phyloP scores from a whole-genome alignment of 495 filamentous ascomycete genomes.

The Penicillium lagena region DNA sequence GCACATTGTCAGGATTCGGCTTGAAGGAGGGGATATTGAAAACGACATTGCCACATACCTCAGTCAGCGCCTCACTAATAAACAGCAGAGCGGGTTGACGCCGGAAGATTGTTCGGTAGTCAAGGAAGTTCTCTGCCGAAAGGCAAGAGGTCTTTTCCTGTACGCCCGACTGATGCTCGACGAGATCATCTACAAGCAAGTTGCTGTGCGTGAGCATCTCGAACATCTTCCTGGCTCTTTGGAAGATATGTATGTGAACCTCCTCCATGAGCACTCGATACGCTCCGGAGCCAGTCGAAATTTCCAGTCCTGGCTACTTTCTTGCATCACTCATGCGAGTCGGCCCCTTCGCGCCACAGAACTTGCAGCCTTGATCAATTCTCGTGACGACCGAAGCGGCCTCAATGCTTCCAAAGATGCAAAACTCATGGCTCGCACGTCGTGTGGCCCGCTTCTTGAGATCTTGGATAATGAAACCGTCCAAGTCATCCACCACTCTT shows the following conservation, averaged over 20 bases:
- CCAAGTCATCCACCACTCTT: constrained; percentile 47
- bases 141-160: constrained; percentile 9
- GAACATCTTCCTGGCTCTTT: constrained; percentile 26
- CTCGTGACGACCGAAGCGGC: constrained; percentile 2
- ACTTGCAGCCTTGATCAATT: constrained; percentile 32
- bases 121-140: constrained; percentile 3
- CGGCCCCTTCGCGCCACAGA: constrained; percentile 47
- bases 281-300: constrained; percentile 26
- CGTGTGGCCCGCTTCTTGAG: constrained; percentile 46
- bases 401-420: constrained; percentile 12
- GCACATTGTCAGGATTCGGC: constrained; percentile 16
- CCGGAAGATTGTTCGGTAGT: not conserved
- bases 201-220: constrained; percentile 5
- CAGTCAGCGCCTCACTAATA: too few relatives aligned
- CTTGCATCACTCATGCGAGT: constrained; percentile 41
- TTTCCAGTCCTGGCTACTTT: constrained; percentile 38
- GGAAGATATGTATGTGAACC: constrained; percentile 38
- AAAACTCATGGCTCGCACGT: constrained; percentile 16
- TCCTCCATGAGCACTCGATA: constrained; percentile 34
- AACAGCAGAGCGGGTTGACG: too few relatives aligned
- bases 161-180: constrained; percentile 43
- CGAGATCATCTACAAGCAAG: constrained; percentile 16
- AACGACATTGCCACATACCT: constrained; percentile 29
- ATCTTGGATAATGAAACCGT: constrained; percentile 44
- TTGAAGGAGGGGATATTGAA: constrained; percentile 33